Conservation (phyloP, 306 rosid species). For the Calophaca sinica region DNA sequence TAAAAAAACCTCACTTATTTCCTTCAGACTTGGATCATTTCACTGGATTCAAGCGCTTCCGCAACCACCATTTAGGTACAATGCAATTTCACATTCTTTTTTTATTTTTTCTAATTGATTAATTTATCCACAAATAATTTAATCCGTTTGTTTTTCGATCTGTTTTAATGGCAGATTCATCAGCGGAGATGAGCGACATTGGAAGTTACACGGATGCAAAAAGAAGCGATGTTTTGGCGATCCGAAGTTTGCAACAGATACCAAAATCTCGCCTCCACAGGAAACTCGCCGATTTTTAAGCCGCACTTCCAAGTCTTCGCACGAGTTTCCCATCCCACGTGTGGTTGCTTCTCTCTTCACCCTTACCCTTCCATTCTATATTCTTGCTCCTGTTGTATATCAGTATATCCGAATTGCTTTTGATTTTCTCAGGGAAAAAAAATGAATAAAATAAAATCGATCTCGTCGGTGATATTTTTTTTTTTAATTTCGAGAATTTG, state of each 20-base stretch:
- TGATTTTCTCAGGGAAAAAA: neutral
- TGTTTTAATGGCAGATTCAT: conserved; percentile 18
- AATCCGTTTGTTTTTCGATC: neutral
- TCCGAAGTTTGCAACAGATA: conserved; percentile 68
- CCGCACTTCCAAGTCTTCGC: neutral
- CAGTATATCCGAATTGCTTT: conserved; percentile 23
- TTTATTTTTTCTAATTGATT: neutral
- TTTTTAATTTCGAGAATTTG: neutral
- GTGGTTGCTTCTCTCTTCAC: neutral
- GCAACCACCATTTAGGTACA: conserved; percentile 45
- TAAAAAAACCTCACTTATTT: neutral
- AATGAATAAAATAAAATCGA: neutral
- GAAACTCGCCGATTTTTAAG: conserved; percentile 82
- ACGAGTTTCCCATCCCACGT: neutral
- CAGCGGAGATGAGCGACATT: conserved; percentile 51
- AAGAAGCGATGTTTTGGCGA: conserved; percentile 65
- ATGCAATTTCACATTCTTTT: neutral
- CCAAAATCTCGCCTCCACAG: conserved; percentile 65
- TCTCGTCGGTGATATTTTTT: neutral
- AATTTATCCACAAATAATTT: neutral
- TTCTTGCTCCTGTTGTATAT: conserved; percentile 46
- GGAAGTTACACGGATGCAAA: conserved; percentile 45
- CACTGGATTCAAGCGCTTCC: conserved; percentile 53
- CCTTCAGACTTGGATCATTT: conserved; percentile 78
- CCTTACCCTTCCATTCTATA: conserved; percentile 15